Evolutionary conservation across 2,329 filamentous ascomycete species (phyloP).

Genomic region (Calonectria leucothoes): DNA sequence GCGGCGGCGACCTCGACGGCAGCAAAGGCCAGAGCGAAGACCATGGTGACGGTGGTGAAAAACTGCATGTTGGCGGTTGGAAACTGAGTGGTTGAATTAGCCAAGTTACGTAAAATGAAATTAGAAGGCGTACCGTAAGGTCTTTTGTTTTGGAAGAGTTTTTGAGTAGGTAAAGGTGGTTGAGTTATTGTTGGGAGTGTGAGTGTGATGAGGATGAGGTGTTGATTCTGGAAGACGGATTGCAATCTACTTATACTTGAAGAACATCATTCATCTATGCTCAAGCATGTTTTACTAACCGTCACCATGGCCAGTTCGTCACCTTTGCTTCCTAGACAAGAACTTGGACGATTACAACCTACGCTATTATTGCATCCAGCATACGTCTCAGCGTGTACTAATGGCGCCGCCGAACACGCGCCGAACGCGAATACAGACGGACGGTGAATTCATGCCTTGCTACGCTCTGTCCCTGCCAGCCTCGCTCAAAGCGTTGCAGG

Average conservation of each 20-base stretch:
- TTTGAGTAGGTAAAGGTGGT: not conserved
- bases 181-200: not conserved
- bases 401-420: no score
- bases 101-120: not conserved
- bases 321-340: not conserved
- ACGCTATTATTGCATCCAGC: not conserved
- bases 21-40: no score
- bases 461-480: not conserved
- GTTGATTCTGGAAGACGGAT: not conserved
- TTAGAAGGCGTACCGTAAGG: not conserved
- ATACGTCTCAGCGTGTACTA: not conserved
- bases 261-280: not conserved
- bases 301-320: not conserved
- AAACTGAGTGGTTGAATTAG: not conserved
- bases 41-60: no score
- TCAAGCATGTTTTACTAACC: not conserved
- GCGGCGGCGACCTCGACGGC: no score
- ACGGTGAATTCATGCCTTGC: not conserved
- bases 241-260: not conserved
- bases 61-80: not conserved
- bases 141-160: not conserved
- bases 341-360: not conserved
- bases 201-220: not conserved
- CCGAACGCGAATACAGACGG: not conserved
- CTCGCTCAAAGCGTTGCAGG: not conserved